Percentiles rank a stretch among this genome's conserved stretches.
Conservation (phyloP, 306 rosid species). For the Geum urbanum region DNA sequence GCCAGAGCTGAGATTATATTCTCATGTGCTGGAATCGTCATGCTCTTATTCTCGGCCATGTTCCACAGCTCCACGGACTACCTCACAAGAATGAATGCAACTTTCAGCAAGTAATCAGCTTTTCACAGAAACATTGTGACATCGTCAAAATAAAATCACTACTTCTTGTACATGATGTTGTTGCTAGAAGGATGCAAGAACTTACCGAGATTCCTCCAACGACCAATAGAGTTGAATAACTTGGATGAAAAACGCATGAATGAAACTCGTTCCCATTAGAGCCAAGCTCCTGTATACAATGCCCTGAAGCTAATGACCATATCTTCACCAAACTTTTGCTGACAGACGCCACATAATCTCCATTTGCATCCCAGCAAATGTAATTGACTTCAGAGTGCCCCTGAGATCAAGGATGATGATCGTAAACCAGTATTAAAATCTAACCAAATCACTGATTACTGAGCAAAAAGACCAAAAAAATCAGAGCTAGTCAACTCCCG, state of each 20-base stretch:
- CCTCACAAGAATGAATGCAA: slow-evolving; percentile 11
- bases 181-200: slow-evolving; percentile 12
- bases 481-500: slow-evolving; percentile 8
- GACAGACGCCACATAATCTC: slow-evolving; percentile 75
- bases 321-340: slow-evolving; percentile 70
- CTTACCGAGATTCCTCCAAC: slow-evolving; percentile 81
- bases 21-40: slow-evolving; percentile 76
- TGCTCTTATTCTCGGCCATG: slow-evolving; percentile 70
- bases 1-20: slow-evolving; percentile 75
- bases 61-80: slow-evolving; percentile 92
- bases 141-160: not conserved
- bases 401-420: slow-evolving; percentile 31
- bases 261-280: slow-evolving; percentile 64
- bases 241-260: slow-evolving; percentile 88
- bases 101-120: slow-evolving; percentile 1
- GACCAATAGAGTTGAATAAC: slow-evolving; percentile 72
- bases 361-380: slow-evolving; percentile 74
- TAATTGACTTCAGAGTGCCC: slow-evolving; percentile 65
- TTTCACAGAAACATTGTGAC: not conserved
- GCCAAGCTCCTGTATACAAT: slow-evolving; percentile 73
- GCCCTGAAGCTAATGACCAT: slow-evolving; percentile 69
- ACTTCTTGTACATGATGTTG: not conserved
- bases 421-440: not conserved
- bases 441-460: not conserved
- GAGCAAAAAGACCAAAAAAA: slow-evolving; percentile 2